A percentile compares a stretch with the other conserved stretches of the same genome.
These are phyloP conservation scores for Colletotrichum graminicola DNA, from an alignment of 2,329 filamentous ascomycete species.

Conservation along the genomic window DNA sequence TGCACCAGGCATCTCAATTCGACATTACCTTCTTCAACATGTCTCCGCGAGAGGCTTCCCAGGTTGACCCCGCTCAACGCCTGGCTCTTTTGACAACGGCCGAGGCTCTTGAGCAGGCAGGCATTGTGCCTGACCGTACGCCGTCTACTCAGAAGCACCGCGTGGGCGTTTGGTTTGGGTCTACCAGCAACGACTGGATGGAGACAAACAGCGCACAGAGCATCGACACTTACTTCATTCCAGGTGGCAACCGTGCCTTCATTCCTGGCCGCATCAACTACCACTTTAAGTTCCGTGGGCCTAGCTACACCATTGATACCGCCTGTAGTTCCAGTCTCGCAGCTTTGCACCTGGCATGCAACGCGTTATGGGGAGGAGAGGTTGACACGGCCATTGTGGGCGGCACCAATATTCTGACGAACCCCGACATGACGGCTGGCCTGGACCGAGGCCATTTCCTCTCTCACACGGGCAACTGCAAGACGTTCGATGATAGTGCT, in stretches of 20 bases:
- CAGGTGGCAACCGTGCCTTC: constrained; percentile 65
- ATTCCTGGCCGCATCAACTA: constrained; percentile 76
- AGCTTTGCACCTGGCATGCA: constrained; percentile 74
- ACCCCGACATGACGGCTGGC: constrained; percentile 83
- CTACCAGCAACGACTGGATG: constrained; percentile 82
- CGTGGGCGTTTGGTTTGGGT: constrained; percentile 81
- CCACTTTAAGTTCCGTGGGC: constrained; percentile 81
- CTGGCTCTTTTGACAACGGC: constrained; percentile 80
- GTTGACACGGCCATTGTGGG: constrained; percentile 86
- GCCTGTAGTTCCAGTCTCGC: constrained; percentile 82
- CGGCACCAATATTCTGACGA: constrained; percentile 81
- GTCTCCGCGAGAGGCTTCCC: constrained; percentile 74
- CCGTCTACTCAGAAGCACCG: constrained; percentile 69
- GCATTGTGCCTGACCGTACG: constrained; percentile 75
- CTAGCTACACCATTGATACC: constrained; percentile 80
- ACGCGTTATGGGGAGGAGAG: constrained; percentile 59
- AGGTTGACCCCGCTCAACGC: constrained; percentile 82
- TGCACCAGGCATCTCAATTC: constrained; percentile 74
- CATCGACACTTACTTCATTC: constrained; percentile 66
- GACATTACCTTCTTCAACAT: constrained; percentile 80
- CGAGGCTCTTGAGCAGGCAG: constrained; percentile 83
- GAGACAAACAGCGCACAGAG: constrained; percentile 81
- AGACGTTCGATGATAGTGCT: constrained; percentile 78
- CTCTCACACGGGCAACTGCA: constrained; percentile 80
- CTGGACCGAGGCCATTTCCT: constrained; percentile 83